Conservation (phyloP, 169 alveolate species). For the Eimeria acervulina region DNA sequence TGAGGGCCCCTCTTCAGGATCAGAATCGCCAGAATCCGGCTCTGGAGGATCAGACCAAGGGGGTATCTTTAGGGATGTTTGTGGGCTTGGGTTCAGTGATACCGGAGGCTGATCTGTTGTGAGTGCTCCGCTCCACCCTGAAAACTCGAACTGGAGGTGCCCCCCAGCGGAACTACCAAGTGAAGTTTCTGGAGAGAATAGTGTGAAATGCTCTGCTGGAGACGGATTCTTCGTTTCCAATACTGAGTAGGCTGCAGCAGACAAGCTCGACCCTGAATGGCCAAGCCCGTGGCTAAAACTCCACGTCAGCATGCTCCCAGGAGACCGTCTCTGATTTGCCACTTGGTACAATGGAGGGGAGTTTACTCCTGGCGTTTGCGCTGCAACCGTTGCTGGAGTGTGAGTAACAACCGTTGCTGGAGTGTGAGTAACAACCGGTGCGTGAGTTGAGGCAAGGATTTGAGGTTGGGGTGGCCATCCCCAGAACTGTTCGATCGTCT, state of each 20-base stretch:
- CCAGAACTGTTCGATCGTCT: not conserved
- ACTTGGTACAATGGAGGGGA: not conserved
- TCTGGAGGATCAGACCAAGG: not conserved
- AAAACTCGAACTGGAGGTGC: not conserved
- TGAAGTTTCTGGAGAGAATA: not conserved
- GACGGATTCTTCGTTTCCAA: too few species aligned
- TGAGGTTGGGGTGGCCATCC: not conserved
- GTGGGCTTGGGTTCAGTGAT: not conserved
- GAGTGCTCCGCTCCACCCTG: not conserved
- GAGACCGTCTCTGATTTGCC: not conserved
- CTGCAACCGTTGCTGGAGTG: not conserved
- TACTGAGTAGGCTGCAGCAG: not conserved
- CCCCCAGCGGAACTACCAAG: not conserved
- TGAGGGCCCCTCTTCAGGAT: constrained; percentile 34
- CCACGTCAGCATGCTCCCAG: not conserved
- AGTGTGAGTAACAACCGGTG: not conserved
- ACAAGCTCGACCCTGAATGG: not conserved
- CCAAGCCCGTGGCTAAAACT: not conserved
- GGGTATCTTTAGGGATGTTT: not conserved
- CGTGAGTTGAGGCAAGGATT: not conserved
- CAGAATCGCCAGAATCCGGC: not conserved
- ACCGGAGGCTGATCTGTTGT: not conserved
- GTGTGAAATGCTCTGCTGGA: not conserved
- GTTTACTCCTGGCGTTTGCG: not conserved
- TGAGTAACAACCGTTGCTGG: not conserved